phyloP scores from a whole-genome alignment of 2,329 filamentous ascomycete species.

The Sporothrix euskadiensis region DNA sequence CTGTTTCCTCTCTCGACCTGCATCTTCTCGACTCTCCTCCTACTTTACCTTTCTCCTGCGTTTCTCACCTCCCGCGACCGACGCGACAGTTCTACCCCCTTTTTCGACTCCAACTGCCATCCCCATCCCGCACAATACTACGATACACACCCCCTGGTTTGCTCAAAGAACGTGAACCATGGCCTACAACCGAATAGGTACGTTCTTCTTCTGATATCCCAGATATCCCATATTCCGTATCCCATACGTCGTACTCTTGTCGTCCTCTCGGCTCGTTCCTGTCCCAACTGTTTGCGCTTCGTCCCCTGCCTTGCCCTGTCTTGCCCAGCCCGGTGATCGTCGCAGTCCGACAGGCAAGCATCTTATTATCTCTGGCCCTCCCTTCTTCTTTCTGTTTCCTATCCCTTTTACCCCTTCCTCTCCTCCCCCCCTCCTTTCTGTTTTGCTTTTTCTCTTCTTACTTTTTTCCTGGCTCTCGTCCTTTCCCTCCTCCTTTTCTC shows the following conservation, averaged over 20 bases:
- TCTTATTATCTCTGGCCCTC: constrained; percentile 17
- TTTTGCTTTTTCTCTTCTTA: constrained; percentile 15
- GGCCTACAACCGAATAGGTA: constrained; percentile 75
- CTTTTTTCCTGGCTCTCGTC: not conserved
- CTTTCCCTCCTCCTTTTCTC: not conserved
- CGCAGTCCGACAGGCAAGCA: constrained; percentile 10
- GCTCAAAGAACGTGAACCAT: constrained; percentile 47
- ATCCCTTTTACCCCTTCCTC: not conserved
- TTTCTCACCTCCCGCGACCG: constrained; percentile 1
- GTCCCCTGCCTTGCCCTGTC: constrained; percentile 1
- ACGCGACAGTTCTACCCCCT: not conserved
- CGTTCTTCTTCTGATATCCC: constrained; percentile 41
- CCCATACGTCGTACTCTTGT: no score
- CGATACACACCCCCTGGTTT: constrained; percentile 20
- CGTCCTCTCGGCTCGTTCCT: not conserved
- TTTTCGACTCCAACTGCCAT: constrained; percentile 2
- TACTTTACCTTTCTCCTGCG: not conserved
- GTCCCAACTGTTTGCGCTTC: not conserved
- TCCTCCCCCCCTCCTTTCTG: not conserved
- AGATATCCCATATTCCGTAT: not conserved
- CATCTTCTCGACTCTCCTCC: not conserved
- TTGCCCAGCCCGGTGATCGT: constrained; percentile 14
- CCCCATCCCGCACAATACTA: not conserved
- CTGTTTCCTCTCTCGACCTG: not conserved
- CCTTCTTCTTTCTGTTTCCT: constrained; percentile 6